Evolutionary conservation across 306 rosid species (phyloP), one percentile per base, ranked within the genome.

Genomic region (Acacia acuminata): DNA sequence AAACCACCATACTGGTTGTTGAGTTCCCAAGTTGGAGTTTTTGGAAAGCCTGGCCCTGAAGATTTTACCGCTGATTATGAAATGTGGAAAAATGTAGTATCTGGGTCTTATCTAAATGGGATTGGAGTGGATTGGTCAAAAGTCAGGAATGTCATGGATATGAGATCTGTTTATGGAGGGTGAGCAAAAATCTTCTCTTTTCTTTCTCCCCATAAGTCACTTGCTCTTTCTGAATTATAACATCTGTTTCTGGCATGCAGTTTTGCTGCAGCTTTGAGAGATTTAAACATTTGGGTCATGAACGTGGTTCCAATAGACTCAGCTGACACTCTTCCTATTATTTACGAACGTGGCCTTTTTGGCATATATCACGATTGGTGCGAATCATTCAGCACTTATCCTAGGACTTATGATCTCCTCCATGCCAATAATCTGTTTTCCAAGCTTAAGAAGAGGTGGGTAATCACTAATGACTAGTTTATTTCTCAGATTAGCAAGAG

Each of bases 311-410:
- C 97, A 63, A 85, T 94, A 80, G 93, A 94, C 84, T 76, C 99
- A 7, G 86, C 98, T 7, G 99, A 96, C 64, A 96, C 99, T 2
- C 92, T 96, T 50, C 98, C 99, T 75, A 85, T 94, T 63, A 94
- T 96, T 73, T 96, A 82, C 19, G 99, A 96, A 77, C 92, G 98
- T 60, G 99, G 99, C 79, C 91, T 96, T 64, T 94, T 94, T 50
- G 99, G 99, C 32, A 94, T 92, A 80, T 96, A 96, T 70, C 99
- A 96, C 74, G 98, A 96, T 88, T 96, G 99, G 99, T 96, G 99
- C 4, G 94, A 94, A 77, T 92, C 99, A 50, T 94, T 94, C 86
- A 94, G 87, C 89, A 90, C 99, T 71, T 96, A 96, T 75, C 99
- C 99, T 2, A 94, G 99, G 85, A 20, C 94, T 5, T 96, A 94